A percentile compares a stretch with the other conserved stretches of the same genome.
phyloP scores from a whole-genome alignment of 768 basidiomycete genomes.

The Mycena filopes region DNA sequence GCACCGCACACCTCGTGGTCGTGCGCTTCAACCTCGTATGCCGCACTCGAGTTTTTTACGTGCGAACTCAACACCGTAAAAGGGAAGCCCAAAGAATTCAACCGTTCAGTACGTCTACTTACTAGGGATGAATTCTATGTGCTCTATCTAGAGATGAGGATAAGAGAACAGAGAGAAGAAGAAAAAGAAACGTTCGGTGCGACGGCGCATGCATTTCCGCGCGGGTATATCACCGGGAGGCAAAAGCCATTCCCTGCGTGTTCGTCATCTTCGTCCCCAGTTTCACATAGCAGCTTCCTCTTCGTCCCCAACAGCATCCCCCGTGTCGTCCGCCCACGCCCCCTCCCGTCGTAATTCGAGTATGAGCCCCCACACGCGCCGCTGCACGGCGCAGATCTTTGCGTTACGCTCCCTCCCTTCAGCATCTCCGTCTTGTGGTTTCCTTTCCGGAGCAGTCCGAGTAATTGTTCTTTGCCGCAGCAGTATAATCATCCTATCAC shows the following conservation, averaged over 20 bases:
- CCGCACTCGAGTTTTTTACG: no score
- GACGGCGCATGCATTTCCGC: slow-evolving; percentile 18
- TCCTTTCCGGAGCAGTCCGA: not conserved
- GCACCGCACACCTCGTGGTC: no score
- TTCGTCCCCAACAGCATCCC: not conserved
- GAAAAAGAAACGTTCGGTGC: not conserved
- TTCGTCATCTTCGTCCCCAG: slow-evolving; percentile 1
- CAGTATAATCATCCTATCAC: not conserved
- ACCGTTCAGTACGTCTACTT: no score
- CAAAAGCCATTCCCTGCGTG: slow-evolving; percentile 10
- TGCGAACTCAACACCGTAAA: no score
- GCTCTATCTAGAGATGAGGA: no score
- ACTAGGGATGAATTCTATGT: no score
- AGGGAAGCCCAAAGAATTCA: no score
- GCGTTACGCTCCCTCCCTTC: not conserved
- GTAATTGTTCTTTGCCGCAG: not conserved
- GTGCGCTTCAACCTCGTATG: no score
- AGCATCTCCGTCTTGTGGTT: not conserved
- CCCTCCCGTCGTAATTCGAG: not conserved
- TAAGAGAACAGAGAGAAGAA: no score
- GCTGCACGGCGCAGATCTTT: not conserved
- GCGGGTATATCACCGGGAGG: slow-evolving; percentile 19
- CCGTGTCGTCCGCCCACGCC: not conserved
- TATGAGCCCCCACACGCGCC: not conserved
- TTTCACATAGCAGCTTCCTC: not conserved